Conservation (phyloP, 768 basidiomycete genomes). For the Suillus brevipes region DNA sequence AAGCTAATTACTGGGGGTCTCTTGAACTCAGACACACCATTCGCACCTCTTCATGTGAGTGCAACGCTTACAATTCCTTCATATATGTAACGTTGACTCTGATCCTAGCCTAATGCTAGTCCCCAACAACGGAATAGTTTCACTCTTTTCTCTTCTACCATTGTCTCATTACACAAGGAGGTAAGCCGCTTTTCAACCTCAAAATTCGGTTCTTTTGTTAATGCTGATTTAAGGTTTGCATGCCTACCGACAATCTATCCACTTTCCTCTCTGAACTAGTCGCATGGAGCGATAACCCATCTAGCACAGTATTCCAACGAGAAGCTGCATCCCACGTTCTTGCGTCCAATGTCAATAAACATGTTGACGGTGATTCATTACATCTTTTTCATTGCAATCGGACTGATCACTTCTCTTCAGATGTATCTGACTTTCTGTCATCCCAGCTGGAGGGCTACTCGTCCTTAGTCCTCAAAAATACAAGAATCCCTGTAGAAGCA, state of each 20-base stretch:
- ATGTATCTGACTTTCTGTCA: constrained; percentile 45
- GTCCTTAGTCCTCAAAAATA: constrained; percentile 44
- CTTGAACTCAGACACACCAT: constrained; percentile 37
- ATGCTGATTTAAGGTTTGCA: constrained; percentile 42
- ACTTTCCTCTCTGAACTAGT: constrained; percentile 56
- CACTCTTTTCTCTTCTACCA: constrained; percentile 62
- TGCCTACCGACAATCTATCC: constrained; percentile 50
- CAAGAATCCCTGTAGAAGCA: constrained; percentile 27
- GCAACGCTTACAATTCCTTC: not conserved
- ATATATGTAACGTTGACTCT: constrained; percentile 1
- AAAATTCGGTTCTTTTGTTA: not conserved
- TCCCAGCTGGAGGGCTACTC: constrained; percentile 49
- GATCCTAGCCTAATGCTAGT: constrained; percentile 18
- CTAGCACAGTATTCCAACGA: constrained; percentile 51
- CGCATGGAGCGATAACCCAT: constrained; percentile 55
- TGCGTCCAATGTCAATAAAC: constrained; percentile 78
- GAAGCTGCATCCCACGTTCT: constrained; percentile 58
- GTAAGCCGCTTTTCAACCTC: constrained; percentile 37
- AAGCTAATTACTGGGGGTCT: constrained; percentile 55
- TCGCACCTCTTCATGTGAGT: constrained; percentile 56
- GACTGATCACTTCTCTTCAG: constrained; percentile 34
- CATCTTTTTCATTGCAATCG: constrained; percentile 12
- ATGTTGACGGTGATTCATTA: constrained; percentile 52
- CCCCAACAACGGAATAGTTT: constrained; percentile 61
- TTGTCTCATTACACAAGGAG: constrained; percentile 67